Conservation (phyloP, 768 basidiomycete species). For the Terana coerulea region DNA sequence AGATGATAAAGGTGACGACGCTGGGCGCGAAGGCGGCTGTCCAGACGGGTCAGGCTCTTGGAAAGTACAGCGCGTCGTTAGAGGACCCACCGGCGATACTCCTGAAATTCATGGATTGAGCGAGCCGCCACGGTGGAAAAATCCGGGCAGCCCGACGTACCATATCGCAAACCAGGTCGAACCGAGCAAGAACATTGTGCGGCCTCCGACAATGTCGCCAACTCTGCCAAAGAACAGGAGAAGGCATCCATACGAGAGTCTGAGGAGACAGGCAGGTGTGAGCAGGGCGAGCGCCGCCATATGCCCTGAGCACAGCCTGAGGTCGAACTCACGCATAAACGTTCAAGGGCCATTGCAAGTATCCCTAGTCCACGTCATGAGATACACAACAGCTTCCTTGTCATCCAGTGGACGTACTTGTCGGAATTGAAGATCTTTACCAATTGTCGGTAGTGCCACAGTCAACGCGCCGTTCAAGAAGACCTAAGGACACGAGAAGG, state of each 20-base stretch:
- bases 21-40: neutral
- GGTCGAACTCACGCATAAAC: no score
- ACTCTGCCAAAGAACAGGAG: neutral
- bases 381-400: no score
- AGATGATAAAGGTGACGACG: no score
- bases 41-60: neutral
- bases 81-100: no score
- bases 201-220: neutral
- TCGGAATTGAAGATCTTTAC: no score
- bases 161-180: neutral
- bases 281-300: neutral
- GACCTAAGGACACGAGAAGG: no score
- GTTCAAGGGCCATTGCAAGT: no score
- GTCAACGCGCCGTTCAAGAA: no score
- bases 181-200: neutral
- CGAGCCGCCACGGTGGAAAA: neutral
- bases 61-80: neutral
- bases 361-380: no score
- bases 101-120: neutral
- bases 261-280: no score
- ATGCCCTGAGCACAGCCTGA: neutral
- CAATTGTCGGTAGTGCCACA: no score
- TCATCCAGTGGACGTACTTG: no score
- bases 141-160: neutral
- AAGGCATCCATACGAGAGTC: neutral